phyloP scores from a whole-genome alignment of 148 eudicot species.

The Salicornia ramosissima region DNA sequence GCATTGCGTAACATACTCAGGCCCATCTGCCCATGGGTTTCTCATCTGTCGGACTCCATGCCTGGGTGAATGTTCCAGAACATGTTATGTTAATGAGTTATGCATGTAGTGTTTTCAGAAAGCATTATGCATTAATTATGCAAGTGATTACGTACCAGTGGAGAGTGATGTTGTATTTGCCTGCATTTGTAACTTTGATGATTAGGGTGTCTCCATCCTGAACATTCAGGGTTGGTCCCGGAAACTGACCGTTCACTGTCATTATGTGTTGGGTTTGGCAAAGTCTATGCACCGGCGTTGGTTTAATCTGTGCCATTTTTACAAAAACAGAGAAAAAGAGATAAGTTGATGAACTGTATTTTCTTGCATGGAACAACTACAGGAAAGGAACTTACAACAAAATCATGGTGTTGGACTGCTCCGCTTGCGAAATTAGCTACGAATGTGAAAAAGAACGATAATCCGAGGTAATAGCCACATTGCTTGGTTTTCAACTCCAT shows the following conservation, averaged over 20 bases:
- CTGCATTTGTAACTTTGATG: constrained; percentile 56
- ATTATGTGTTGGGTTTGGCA: constrained; percentile 58
- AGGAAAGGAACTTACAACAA: not conserved
- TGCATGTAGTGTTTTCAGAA: too few relatives aligned
- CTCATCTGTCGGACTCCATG: constrained; percentile 83
- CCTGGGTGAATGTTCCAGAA: constrained; percentile 28
- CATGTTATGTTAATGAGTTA: too few relatives aligned
- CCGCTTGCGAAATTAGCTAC: constrained; percentile 17
- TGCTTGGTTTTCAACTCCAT: constrained; percentile 33
- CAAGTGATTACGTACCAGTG: constrained; percentile 47
- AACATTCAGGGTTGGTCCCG: constrained; percentile 73
- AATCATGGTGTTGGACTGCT: not conserved
- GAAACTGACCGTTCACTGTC: constrained; percentile 86
- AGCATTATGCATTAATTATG: too few relatives aligned
- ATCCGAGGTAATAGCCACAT: constrained; percentile 26
- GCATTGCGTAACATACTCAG: constrained; percentile 81
- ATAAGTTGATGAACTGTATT: not conserved
- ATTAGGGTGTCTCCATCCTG: constrained; percentile 67
- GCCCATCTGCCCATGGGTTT: constrained; percentile 96
- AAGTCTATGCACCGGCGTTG: constrained; percentile 56
- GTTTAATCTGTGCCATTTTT: constrained; percentile 48
- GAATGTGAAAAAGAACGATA: constrained; percentile 33
- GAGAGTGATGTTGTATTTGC: constrained; percentile 63
- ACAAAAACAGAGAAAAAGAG: constrained; percentile 6
- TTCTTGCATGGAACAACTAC: not conserved